Evolutionary conservation across 1,139 yeast genomes (phyloP), one percentile per base, ranked within the genome.

Genomic region (Yamadazyma buinensis): DNA sequence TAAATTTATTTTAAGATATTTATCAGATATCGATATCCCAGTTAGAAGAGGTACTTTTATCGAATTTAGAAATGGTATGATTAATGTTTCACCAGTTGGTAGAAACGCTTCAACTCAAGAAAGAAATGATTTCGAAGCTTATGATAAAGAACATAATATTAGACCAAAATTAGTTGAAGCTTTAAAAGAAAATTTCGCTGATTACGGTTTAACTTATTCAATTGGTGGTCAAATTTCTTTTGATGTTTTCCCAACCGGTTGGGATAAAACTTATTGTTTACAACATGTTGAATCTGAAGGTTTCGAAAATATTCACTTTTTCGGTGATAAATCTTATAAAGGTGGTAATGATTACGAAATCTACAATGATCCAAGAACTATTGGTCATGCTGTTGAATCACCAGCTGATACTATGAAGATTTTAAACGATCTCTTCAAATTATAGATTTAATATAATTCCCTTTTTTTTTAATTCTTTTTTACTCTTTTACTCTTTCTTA

Each of bases 311-410:
- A 87, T 92, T 54, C 97, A 92, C 74, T 94, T 94, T 80, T 92
- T 92, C 58, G 98, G 99, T 67, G 99, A 92, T 76, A 92, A 92
- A 77, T 77, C 95, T 48, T 84, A 84, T 73, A 70, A 86, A 70
- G 99, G 99, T 56, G 98, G 99, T 68, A 92, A 92, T 68, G 99
- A 92, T 71, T 92, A 82, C 67, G 98, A 94, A 75, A 92, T 92
- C 62, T 94, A 84, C 74, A 71, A 63, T 51, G 98, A 94, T 63
- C 65, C 73, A 38, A 84, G 98, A 77, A 88, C 96, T 49, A 81
- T 85, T 49, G 99, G 98, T 50, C 97, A 94, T 58, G 79, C 97
- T 41, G 97, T 92, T 49, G 72, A 75, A 53, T 69, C 75, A 50
- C 99, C 99, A 46, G 84, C 66, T 30, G 98, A 94, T 61, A 92